Conservation (phyloP, 352 stramenopile species). For the Globisporangium canariense region DNA sequence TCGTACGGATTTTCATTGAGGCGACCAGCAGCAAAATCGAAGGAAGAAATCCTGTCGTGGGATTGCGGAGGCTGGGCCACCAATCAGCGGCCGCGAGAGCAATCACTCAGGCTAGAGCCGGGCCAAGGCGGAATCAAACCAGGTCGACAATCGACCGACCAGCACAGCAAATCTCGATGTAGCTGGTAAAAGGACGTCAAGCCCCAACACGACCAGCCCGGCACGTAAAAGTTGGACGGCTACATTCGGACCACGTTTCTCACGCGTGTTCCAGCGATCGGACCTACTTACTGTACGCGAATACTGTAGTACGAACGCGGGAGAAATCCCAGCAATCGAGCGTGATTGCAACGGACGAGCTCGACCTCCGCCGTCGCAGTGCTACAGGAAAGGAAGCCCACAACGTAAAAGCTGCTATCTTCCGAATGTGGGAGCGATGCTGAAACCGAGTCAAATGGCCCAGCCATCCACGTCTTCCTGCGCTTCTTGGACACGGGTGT, state of each 20-base stretch:
- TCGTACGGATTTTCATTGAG: not conserved
- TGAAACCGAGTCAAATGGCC: not conserved
- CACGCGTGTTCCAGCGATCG: not conserved
- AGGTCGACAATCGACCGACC: not conserved
- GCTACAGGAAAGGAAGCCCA: no score
- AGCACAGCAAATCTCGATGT: not conserved
- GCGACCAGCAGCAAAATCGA: not conserved
- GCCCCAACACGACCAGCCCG: not conserved
- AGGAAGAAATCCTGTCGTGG: not conserved
- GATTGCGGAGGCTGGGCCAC: not conserved
- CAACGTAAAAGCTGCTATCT: not conserved
- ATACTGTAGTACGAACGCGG: no score
- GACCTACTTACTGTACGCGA: no score
- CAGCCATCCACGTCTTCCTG: not conserved
- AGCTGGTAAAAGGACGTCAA: not conserved
- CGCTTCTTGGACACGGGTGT: not conserved
- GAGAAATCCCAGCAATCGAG: no score
- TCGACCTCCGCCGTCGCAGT: no score
- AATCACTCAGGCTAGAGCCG: not conserved
- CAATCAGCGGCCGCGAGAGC: not conserved
- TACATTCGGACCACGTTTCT: not conserved
- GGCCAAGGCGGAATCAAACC: not conserved
- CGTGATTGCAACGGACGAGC: no score
- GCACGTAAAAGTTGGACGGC: constrained; percentile 5
- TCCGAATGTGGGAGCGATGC: not conserved